Percentiles rank a stretch among this genome's conserved stretches.
Conservation (phyloP, 768 basidiomycete species). For the Leucocoprinus sp. region DNA sequence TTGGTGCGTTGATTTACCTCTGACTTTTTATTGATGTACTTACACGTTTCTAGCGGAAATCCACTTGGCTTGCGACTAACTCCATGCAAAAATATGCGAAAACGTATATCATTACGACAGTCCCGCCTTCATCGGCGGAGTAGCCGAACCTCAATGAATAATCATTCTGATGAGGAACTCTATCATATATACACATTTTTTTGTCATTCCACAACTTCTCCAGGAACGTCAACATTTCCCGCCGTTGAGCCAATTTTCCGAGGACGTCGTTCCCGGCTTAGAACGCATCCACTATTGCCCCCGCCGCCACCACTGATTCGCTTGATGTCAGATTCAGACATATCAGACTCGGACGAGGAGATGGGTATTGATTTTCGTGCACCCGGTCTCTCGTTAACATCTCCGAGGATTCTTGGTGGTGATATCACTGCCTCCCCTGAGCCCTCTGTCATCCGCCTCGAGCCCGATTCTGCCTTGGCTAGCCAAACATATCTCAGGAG, state of each 20-base stretch:
- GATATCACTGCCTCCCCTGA: conserved; percentile 7
- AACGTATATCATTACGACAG: conserved; percentile 21
- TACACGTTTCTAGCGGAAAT: conserved; percentile 42
- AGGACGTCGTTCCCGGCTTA: conserved; percentile 17
- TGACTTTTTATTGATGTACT: conserved; percentile 1
- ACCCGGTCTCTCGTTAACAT: neutral
- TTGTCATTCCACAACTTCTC: conserved; percentile 32
- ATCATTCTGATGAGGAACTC: conserved; percentile 12
- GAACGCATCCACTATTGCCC: conserved; percentile 17
- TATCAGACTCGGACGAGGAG: conserved; percentile 10
- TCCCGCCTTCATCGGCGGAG: conserved; percentile 3
- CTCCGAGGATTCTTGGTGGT: conserved; percentile 2
- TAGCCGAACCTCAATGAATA: conserved; percentile 1
- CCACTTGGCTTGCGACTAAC: conserved; percentile 54
- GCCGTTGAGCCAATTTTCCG: conserved; percentile 10
- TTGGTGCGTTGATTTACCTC: conserved; percentile 18
- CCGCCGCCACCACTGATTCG: conserved; percentile 9
- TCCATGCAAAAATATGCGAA: conserved; percentile 50
- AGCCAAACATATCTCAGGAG: neutral
- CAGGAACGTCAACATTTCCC: conserved; percentile 25
- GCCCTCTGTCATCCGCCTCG: conserved; percentile 2
- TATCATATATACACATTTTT: conserved; percentile 41
- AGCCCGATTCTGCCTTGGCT: conserved; percentile 1
- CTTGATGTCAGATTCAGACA: conserved; percentile 4
- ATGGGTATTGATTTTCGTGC: conserved; percentile 6